Evolutionary conservation across 2,329 filamentous ascomycete genomes (phyloP).

Genomic region (Fusarium aywerte): DNA sequence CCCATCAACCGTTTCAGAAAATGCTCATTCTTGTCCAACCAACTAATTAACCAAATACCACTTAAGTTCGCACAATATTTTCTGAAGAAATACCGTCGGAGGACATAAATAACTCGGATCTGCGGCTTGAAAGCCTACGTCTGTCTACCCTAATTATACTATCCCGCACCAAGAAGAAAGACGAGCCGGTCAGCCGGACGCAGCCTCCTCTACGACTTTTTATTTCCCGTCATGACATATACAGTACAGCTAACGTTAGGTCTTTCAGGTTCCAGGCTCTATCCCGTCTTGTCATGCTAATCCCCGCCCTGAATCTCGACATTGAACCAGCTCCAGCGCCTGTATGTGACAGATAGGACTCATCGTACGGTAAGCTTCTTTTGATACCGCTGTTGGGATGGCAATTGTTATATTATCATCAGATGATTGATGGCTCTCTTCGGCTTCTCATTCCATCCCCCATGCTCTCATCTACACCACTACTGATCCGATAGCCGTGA

Average conservation of each 20-base stretch:
- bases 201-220: constrained; percentile 32
- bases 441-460: constrained; percentile 27
- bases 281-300: background rate
- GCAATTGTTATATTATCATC: background rate
- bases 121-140: background rate
- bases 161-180: background rate
- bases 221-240: constrained; percentile 13
- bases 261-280: constrained; percentile 40
- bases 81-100: too few species aligned
- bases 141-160: constrained; percentile 14
- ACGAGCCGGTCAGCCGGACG: constrained; percentile 20
- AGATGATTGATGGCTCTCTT: constrained; percentile 9
- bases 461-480: constrained; percentile 7
- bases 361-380: constrained; percentile 35
- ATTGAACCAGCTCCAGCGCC: constrained; percentile 8
- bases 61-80: background rate
- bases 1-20: constrained; percentile 11
- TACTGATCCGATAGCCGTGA: constrained; percentile 38
- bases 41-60: background rate
- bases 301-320: background rate
- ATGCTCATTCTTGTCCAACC: background rate
- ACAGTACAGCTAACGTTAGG: constrained; percentile 17
- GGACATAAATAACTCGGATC: background rate
- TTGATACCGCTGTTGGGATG: background rate
- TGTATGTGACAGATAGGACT: constrained; percentile 13